Base-by-base conservation (phyloP, 1,284 basidiomycete genomes). In the Cryptococcus floricola region DNA sequence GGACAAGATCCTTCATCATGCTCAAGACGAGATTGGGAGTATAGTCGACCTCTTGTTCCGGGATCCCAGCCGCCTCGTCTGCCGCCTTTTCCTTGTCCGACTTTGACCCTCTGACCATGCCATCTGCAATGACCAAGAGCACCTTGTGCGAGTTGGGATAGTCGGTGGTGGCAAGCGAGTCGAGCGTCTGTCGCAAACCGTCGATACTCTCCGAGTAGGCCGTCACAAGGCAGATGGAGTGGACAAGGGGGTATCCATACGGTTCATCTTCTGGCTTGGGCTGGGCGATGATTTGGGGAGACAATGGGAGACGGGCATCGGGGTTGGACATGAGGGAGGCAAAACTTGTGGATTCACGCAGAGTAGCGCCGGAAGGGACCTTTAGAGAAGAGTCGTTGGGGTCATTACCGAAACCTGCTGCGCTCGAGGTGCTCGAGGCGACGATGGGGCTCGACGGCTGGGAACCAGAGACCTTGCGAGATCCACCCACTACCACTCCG, bases 131-230 rank as follows among this genome's bases (percentile, higher is more conserved):
- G 70, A 99, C 87, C 59, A 98, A 80, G 59, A 99, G 86, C 53
- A 97, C 75, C 75, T 98, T 98, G 81, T 98, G 95, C 65, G 88
- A 91, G 80, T 98, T 98, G 28, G 95, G 95, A 73, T 98, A 99
- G 77, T 98, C 94, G 46, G 95, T 98, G 7, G 95, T 98, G 4
- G 94, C 93, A 25, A 99, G 84, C 16, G 95, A 98, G 78, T 99
- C 95, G 27, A 99, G 81, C 0, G 96, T 99, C 10, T 96, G 98
- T 39, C 95, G 85, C 4, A 99, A 81, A 80, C 96, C 96, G 75
- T 97, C 94, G 37, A 95, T 84, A 2, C 91, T 95, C 77, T 99
- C 95, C 1, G 94, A 97, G 75, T 99, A 99, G 3, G 96, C 96
- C 1, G 96, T 99, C 60, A 99, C 96, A 31, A 98, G 85, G 70